phyloP scores from a whole-genome alignment of 2,329 filamentous ascomycete genomes.

The Dactylellina leptospora region DNA sequence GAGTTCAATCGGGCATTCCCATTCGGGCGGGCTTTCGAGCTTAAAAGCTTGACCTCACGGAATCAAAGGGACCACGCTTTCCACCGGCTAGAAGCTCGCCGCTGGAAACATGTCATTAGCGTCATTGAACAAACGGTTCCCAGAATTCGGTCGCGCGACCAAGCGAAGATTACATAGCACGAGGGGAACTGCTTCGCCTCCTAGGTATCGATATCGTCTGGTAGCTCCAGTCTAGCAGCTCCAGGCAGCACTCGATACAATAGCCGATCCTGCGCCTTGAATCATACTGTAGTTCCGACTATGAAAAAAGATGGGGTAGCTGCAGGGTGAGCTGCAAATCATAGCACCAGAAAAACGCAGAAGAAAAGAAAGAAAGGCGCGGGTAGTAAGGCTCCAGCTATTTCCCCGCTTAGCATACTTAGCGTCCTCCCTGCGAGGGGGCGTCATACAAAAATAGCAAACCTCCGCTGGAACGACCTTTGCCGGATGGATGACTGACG shows the following conservation, averaged over 20 bases:
- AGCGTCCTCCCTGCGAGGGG: too few species aligned
- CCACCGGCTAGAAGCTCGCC: neutral
- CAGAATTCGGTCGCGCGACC: slow-evolving; percentile 21
- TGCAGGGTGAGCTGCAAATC: too few species aligned
- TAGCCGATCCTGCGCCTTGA: neutral
- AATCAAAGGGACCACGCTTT: neutral
- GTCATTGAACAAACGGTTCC: neutral
- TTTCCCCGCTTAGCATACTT: too few species aligned
- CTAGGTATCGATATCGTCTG: slow-evolving; percentile 2
- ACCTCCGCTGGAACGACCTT: too few species aligned
- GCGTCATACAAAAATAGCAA: too few species aligned
- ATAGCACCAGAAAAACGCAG: too few species aligned
- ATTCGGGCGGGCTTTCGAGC: neutral
- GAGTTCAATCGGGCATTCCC: neutral
- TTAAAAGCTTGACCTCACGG: neutral
- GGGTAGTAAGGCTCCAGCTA: too few species aligned
- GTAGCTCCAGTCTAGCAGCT: neutral
- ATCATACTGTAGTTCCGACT: too few species aligned
- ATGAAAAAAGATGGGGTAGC: too few species aligned
- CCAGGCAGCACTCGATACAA: slow-evolving; percentile 21
- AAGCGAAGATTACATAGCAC: neutral
- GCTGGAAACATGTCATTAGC: slow-evolving; percentile 18
- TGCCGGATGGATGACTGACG: too few species aligned
- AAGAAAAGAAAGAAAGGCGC: too few species aligned
- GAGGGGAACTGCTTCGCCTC: neutral